Percentiles rank a stretch among this genome's conserved stretches.
phyloP scores from a whole-genome alignment of 805 yeast species.

The Blastobotrys parvus region DNA sequence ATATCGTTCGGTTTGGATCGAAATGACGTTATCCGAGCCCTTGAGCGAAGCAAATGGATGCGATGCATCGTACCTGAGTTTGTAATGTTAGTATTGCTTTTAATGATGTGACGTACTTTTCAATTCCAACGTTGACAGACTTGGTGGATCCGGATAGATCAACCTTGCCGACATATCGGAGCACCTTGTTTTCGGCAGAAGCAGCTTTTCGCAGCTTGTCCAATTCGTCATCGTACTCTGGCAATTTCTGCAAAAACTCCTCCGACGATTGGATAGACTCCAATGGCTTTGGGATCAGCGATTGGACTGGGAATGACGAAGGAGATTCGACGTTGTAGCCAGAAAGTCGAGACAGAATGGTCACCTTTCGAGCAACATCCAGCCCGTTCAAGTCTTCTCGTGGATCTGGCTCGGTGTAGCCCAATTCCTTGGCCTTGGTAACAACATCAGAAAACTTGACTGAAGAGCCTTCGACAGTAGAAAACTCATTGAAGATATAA shows the following conservation, averaged over 20 bases:
- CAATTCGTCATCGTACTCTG: slow-evolving; percentile 73
- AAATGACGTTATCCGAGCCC: slow-evolving; percentile 93
- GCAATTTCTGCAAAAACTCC: slow-evolving; percentile 74
- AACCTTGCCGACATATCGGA: slow-evolving; percentile 88
- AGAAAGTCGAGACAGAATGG: slow-evolving; percentile 87
- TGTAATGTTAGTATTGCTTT: too few species aligned
- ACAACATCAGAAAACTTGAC: slow-evolving; percentile 87
- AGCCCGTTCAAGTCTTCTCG: slow-evolving; percentile 97
- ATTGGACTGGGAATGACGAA: slow-evolving; percentile 86
- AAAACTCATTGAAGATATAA: slow-evolving; percentile 88
- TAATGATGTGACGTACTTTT: too few species aligned
- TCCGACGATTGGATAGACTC: slow-evolving; percentile 52
- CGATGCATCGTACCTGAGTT: slow-evolving; percentile 67
- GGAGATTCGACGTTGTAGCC: slow-evolving; percentile 83
- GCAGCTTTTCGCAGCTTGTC: slow-evolving; percentile 75
- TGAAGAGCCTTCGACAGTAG: slow-evolving; percentile 49
- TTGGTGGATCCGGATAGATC: slow-evolving; percentile 52
- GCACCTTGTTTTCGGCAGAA: slow-evolving; percentile 71
- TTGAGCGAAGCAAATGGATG: slow-evolving; percentile 94
- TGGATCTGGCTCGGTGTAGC: slow-evolving; percentile 99
- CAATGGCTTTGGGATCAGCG: slow-evolving; percentile 81
- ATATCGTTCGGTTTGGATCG: slow-evolving; percentile 87
- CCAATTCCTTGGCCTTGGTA: slow-evolving; percentile 75
- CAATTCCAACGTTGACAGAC: slow-evolving; percentile 76
- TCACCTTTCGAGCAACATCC: slow-evolving; percentile 97